These are phyloP conservation scores for Solanum pennellii DNA, from an alignment of 257 asterid species.

Conservation along the genomic window DNA sequence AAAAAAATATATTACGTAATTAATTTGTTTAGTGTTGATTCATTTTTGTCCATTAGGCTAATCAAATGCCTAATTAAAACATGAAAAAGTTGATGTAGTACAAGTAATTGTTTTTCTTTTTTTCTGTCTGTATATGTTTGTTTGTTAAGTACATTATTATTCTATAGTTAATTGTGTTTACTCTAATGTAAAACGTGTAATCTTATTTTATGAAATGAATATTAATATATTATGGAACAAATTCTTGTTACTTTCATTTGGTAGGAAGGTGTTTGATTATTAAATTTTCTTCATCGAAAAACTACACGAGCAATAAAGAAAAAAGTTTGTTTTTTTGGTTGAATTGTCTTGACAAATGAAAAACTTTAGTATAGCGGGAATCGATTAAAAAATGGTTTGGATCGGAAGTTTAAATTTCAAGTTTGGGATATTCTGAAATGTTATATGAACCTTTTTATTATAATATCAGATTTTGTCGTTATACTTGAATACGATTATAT, in stretches of 20 bases:
- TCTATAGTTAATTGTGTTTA: background rate
- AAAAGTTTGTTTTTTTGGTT: background rate
- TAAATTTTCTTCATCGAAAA: background rate
- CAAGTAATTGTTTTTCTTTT: background rate
- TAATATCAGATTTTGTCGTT: background rate
- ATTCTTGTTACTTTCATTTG: background rate
- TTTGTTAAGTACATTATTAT: background rate
- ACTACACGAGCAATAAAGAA: background rate
- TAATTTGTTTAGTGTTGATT: background rate
- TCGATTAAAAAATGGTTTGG: background rate
- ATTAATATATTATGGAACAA: background rate
- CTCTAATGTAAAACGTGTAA: background rate
- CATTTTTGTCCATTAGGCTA: background rate
- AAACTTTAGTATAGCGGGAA: background rate
- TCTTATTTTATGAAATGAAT: background rate
- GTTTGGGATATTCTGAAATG: background rate
- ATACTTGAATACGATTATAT: fast-evolving
- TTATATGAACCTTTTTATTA: background rate
- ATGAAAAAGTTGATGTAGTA: background rate
- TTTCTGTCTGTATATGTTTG: background rate
- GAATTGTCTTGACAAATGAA: background rate
- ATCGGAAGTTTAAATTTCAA: background rate
- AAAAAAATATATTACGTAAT: background rate
- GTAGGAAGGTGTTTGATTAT: background rate
- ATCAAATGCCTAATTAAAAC: background rate